Base-by-base conservation (phyloP, 1,284 basidiomycete species). In the Agroathelia rolfsii region DNA sequence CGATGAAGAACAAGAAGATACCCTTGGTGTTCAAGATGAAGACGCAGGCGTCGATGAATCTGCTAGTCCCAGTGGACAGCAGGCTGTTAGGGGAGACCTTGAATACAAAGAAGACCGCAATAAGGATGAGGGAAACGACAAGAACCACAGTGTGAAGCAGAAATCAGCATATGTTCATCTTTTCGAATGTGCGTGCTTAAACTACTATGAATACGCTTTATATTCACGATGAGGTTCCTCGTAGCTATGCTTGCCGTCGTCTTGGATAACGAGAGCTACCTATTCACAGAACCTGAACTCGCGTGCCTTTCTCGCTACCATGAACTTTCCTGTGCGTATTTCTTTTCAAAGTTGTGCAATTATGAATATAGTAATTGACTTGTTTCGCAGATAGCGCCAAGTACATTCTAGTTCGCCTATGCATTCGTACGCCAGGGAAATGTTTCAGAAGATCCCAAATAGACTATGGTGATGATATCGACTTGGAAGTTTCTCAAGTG, bases 401-500 rank as follows among this genome's bases (percentile, higher is more conserved):
- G n/a, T 95, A 89, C 56, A 76, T 93, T 17, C 73, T 95, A 39
- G 71, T 82, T 5, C 78, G 89, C n/a, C 64, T 96, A 1, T 62
- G 85, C 6, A 67, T 92, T 12, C 80, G 93, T 32, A 86, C 85
- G 46, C 66, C 70, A 17, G 73, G 73, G 31, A 72, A 72, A 46
- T 90, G 92, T 72, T 73, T 84, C 45, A 70, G 85, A 0, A 55
- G 81, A 2, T 62, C 66, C 19, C 51, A 65, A 1, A 61, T 94
- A 7, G 69, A 66, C 25, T 87, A 84, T 49, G 65, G 74, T 27
- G 53, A 58, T 4, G 88, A 94, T 49, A 64, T 93, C 5, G 69
- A 73, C 8, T 55, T 65, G 1, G 62, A 63, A 2, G 69, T 80
- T 15, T 58, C 70, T 18, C 41, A 59, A 14, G 76, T 78, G 3